A percentile compares a stretch with the other conserved stretches of the same genome.
Evolutionary conservation across 208 protist species (phyloP).

Genomic region (Crithidia mellificae): DNA sequence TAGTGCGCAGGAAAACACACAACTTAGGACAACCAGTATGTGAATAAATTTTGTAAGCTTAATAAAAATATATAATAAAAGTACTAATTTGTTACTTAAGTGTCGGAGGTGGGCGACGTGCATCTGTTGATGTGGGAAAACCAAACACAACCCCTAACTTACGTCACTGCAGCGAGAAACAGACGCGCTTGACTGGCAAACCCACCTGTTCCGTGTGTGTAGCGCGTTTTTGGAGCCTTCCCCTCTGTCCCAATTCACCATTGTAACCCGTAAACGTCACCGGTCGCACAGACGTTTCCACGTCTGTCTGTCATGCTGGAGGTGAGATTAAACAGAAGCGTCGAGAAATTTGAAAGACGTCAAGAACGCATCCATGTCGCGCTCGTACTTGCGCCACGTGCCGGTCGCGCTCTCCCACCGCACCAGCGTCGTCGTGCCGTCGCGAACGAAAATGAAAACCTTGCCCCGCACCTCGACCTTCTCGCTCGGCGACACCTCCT

Average conservation of each 20-base stretch:
- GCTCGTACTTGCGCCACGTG: constrained; percentile 69
- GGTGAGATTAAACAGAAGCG: constrained; percentile 13
- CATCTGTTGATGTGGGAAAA: not conserved
- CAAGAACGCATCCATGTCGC: constrained; percentile 61
- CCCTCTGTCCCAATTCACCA: not conserved
- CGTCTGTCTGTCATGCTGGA: not conserved
- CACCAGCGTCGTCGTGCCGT: constrained; percentile 64
- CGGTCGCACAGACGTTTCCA: no score
- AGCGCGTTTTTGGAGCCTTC: not conserved
- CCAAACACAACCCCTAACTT: no score
- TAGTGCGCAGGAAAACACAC: not conserved
- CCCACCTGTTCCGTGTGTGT: no score
- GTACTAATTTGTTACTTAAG: no score
- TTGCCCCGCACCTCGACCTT: constrained; percentile 61
- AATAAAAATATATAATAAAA: not conserved
- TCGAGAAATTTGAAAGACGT: constrained; percentile 58
- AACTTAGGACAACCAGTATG: not conserved
- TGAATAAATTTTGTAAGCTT: not conserved
- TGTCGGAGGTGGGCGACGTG: not conserved
- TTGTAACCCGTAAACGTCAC: no score
- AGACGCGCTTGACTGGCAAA: no score
- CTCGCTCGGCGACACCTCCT: constrained; percentile 67
- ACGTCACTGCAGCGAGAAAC: no score
- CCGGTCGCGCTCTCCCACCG: constrained; percentile 64
- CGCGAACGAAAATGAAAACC: constrained; percentile 73